Percentiles rank a stretch among this genome's conserved stretches.
phyloP scores from a whole-genome alignment of 169 alveolate genomes.

The Neospora caninum region DNA sequence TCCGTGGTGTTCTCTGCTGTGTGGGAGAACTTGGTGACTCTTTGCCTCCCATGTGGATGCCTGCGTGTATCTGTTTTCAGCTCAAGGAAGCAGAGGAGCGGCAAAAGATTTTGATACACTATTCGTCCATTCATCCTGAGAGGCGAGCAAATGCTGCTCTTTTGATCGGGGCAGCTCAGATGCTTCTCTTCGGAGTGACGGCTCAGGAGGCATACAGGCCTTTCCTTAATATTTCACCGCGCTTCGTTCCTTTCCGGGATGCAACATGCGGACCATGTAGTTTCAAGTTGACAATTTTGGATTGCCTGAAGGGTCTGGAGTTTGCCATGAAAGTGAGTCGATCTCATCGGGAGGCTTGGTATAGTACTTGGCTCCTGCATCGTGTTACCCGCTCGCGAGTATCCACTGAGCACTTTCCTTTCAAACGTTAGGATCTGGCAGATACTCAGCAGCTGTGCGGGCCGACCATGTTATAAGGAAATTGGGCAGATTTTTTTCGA shows the following conservation, averaged over 20 bases:
- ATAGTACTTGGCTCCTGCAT: too few species aligned
- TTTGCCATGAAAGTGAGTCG: conserved; percentile 85
- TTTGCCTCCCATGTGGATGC: background rate
- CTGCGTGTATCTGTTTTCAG: conserved; percentile 8
- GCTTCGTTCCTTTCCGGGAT: conserved; percentile 78
- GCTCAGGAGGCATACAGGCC: conserved; percentile 89
- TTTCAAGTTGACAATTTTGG: conserved; percentile 78
- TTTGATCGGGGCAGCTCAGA: conserved; percentile 90
- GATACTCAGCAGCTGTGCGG: too few species aligned
- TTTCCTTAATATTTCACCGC: conserved; percentile 67
- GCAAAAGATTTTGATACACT: conserved; percentile 65
- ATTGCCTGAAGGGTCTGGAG: conserved; percentile 91
- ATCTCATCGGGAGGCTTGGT: background rate
- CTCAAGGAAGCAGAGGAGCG: conserved; percentile 37
- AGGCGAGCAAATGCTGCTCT: conserved; percentile 92
- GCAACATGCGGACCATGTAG: conserved; percentile 80
- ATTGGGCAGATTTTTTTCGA: too few species aligned
- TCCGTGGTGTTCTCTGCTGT: background rate
- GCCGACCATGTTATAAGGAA: too few species aligned
- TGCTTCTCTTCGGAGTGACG: conserved; percentile 75
- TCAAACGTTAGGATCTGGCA: too few species aligned
- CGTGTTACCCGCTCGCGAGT: too few species aligned
- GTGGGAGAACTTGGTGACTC: background rate
- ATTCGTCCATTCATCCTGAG: conserved; percentile 68
- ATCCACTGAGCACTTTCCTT: too few species aligned